phyloP scores from a whole-genome alignment of 768 basidiomycete species.

The Postia placenta region DNA sequence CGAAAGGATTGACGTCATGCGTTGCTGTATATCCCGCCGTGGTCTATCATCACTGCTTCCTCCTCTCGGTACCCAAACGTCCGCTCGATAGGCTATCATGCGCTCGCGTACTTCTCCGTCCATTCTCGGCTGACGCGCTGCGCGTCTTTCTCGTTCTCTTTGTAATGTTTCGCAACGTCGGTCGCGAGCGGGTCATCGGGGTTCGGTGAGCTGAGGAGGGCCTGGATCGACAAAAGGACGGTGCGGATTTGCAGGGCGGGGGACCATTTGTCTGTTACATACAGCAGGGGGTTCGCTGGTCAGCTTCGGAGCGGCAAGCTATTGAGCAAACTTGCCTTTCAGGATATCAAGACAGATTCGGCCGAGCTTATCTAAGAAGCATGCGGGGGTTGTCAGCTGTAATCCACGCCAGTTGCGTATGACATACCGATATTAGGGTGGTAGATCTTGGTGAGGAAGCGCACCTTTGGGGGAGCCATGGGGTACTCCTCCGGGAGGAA shows the following conservation, averaged over 20 bases:
- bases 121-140: constrained; percentile 91
- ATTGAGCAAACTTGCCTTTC: constrained; percentile 56
- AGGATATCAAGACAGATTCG: constrained; percentile 97
- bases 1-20: background rate
- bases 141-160: constrained; percentile 93
- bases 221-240: constrained; percentile 93
- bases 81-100: constrained; percentile 6
- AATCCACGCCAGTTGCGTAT: background rate
- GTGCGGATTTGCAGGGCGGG: constrained; percentile 98
- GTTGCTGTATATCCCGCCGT: background rate
- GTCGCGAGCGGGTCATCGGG: constrained; percentile 94
- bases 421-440: constrained; percentile 96
- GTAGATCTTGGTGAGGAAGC: constrained; percentile 97
- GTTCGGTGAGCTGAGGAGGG: constrained; percentile 93
- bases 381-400: background rate
- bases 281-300: background rate
- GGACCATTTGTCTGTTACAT: constrained; percentile 90
- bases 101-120: constrained; percentile 81
- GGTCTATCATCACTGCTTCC: background rate
- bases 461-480: constrained; percentile 98
- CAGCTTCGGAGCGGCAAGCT: background rate
- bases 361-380: constrained; percentile 93
- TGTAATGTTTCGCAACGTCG: constrained; percentile 97
- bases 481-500: constrained; percentile 99
- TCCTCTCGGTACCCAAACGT: background rate